phyloP scores from a whole-genome alignment of 805 yeast genomes.

The Phaffomyces thermotolerans region DNA sequence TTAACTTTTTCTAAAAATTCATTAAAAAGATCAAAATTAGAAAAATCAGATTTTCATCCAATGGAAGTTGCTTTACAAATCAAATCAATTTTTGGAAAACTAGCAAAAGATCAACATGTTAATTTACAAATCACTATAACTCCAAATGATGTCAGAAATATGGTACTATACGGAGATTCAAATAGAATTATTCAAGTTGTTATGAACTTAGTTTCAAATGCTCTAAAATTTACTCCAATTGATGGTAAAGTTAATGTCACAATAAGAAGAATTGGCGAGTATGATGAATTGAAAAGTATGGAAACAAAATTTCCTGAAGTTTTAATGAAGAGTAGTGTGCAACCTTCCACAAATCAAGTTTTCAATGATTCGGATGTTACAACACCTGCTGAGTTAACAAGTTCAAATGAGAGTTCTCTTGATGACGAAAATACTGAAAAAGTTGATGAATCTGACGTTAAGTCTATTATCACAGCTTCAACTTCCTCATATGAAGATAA shows the following conservation, averaged over 20 bases:
- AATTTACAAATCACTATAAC: constrained; percentile 51
- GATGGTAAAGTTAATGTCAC: constrained; percentile 72
- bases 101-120: constrained; percentile 73
- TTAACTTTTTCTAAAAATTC: constrained; percentile 91
- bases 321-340: constrained; percentile 15
- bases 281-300: constrained; percentile 47
- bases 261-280: constrained; percentile 61
- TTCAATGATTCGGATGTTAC: background rate
- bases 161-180: constrained; percentile 79
- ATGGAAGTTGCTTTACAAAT: constrained; percentile 80
- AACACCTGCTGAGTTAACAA: background rate
- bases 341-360: background rate
- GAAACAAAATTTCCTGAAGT: constrained; percentile 38
- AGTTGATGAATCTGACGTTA: constrained; percentile 14
- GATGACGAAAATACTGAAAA: constrained; percentile 5
- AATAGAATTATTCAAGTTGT: constrained; percentile 86
- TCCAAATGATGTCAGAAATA: constrained; percentile 53
- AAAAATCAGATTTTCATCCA: constrained; percentile 72
- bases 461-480: constrained; percentile 18
- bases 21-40: constrained; percentile 72
- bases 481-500: constrained; percentile 36
- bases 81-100: constrained; percentile 74
- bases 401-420: constrained; percentile 11
- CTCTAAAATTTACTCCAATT: constrained; percentile 86
- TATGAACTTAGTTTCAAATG: constrained; percentile 87